Percentiles rank a stretch among this genome's conserved stretches.
These are phyloP conservation scores for Bonia amplexicaulis DNA, from an alignment of 176 grass and related monocot species.

Conservation along the genomic window DNA sequence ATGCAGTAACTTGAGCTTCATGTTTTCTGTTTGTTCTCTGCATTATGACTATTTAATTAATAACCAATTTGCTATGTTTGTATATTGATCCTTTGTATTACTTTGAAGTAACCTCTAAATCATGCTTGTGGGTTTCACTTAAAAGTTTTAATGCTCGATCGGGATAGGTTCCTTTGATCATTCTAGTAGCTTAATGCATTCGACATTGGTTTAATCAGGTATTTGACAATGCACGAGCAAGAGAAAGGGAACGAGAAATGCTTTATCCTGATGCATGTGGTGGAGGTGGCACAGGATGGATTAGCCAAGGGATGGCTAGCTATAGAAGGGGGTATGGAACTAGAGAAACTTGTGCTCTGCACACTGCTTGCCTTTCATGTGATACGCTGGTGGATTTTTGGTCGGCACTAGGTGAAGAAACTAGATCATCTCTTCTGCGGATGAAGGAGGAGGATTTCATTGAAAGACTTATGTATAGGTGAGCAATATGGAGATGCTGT, in stretches of 20 bases:
- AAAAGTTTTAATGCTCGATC: neutral
- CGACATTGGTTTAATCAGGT: slow-evolving; percentile 49
- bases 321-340: slow-evolving; percentile 74
- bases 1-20: neutral
- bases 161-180: neutral
- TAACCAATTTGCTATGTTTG: neutral
- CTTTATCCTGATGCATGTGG: slow-evolving; percentile 99
- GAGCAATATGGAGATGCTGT: neutral
- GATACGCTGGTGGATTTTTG: slow-evolving; percentile 93
- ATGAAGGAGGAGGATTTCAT: slow-evolving; percentile 99
- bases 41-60: slow-evolving; percentile 8
- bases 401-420: slow-evolving; percentile 86
- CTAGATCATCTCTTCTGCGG: slow-evolving; percentile 74
- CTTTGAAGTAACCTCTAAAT: slow-evolving; percentile 13
- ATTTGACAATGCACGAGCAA: slow-evolving; percentile 90
- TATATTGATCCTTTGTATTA: slow-evolving; percentile 12
- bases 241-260: slow-evolving; percentile 92
- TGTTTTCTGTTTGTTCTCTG: slow-evolving; percentile 21
- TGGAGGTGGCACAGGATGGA: slow-evolving; percentile 90
- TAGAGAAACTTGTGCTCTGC: slow-evolving; percentile 88
- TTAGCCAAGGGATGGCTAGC: slow-evolving; percentile 75
- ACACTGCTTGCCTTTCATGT: slow-evolving; percentile 86
- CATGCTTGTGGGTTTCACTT: neutral
- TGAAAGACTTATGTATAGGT: slow-evolving; percentile 95
- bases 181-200: slow-evolving; percentile 14